Evolutionary conservation across 2,329 filamentous ascomycete species (phyloP), one percentile per base, ranked within the genome.

Genomic region (Pseudogymnoascus sp.): DNA sequence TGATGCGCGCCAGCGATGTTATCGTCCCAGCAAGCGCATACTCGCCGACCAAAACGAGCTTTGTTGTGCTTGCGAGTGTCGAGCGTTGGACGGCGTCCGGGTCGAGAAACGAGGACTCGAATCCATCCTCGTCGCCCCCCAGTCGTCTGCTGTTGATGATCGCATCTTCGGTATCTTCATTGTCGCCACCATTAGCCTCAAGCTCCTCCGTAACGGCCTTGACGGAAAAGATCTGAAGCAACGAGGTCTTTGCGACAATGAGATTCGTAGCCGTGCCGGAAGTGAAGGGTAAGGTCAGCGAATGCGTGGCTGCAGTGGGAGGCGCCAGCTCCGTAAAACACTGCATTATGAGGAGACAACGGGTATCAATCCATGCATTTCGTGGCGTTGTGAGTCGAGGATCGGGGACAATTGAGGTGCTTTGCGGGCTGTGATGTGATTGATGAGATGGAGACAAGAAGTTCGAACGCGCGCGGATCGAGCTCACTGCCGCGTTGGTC

Each of bases 301-400:
- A 90, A 77, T 96, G 89, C 70, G 91, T 92, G 76, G 97, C 91
- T 73, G 92, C 92, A 73, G 92, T 95, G 60, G 94, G 92, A 78
- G 93, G 89, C 74, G 91, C 86, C 74, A 99, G 82, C 81, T 99
- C 94, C 71, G 91, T 92, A 78, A 97, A 97, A 81, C 91, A 96
- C 84, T 97, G 93, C 93, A 97, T 97, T 70, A 66, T 73, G 63
- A 60, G 53, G 43, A 43, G 28, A 20, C 14, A n/a, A 18, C n/a
- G 18, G n/a, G 25, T 30, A 15, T 50, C 28, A 18, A 53, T 20
- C 47, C 28, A 53, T 53, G 18, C 47, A 53, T 53, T 33, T 53
- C 25, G 47, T 53, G 25, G 28, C 33, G 47, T 35, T 18, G 20
- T 25, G 39, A 43, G 39, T 43, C 39, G 39, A 9, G 6, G 6